A percentile compares a stretch with the other conserved stretches of the same genome.
These are phyloP conservation scores for Chytridium lagenaria DNA, from an alignment of 371 early-diverging fungal species.

Conservation along the genomic window DNA sequence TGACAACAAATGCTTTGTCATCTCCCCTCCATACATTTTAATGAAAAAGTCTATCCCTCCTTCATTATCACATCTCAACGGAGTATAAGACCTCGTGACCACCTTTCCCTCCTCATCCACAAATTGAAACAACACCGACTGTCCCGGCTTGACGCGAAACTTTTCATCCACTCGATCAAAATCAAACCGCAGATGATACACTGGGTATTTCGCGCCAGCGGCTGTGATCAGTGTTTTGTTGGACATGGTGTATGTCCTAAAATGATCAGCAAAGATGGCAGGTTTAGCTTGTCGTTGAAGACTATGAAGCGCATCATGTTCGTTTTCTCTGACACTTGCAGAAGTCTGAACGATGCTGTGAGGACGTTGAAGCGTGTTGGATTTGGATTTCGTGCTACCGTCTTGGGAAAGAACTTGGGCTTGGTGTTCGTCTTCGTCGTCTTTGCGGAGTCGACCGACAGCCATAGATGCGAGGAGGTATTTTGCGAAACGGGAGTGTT, in stretches of 20 bases:
- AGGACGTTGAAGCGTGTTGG: not conserved
- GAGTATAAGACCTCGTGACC: conserved; percentile 47
- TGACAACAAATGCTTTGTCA: conserved; percentile 33
- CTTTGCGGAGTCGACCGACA: conserved; percentile 30
- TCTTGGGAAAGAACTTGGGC: not conserved
- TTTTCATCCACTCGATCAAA: conserved; percentile 29
- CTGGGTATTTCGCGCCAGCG: conserved; percentile 23
- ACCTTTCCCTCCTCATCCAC: conserved; percentile 34
- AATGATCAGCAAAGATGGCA: conserved; percentile 7
- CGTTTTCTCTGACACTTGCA: not conserved
- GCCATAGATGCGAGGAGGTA: conserved; percentile 33
- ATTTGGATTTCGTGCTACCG: not conserved
- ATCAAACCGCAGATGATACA: conserved; percentile 27
- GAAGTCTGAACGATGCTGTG: not conserved
- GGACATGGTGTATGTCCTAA: conserved; percentile 15
- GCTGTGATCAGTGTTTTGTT: conserved; percentile 21
- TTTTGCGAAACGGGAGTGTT: conserved; percentile 41
- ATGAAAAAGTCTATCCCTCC: conserved; percentile 43
- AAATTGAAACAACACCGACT: conserved; percentile 41
- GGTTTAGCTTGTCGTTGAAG: not conserved
- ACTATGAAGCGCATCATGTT: not conserved
- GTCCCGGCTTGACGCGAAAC: conserved; percentile 38
- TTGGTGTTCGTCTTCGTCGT: not conserved
- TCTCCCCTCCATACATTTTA: conserved; percentile 46
- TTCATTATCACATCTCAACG: conserved; percentile 26